These are phyloP conservation scores for Bullera alba DNA, from an alignment of 768 basidiomycete genomes.

Conservation along the genomic window DNA sequence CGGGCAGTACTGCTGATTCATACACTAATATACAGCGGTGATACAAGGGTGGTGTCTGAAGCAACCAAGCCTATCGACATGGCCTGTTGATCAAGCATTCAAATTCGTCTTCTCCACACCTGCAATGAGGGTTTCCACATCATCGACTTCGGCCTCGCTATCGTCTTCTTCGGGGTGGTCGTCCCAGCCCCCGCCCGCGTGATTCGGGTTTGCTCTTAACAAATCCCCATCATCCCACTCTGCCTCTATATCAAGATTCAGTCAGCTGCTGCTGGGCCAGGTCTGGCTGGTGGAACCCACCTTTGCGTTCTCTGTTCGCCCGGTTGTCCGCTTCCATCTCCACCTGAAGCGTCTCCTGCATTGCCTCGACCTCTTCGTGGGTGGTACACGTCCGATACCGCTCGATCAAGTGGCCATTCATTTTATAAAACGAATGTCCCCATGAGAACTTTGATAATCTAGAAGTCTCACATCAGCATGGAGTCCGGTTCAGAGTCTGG, in stretches of 20 bases:
- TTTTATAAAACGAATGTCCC: conserved; percentile 77
- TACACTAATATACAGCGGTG: no score
- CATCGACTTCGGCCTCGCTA: conserved; percentile 37
- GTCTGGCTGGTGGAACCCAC: conserved; percentile 1
- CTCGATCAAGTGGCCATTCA: conserved; percentile 68
- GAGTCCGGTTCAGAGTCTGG: not conserved
- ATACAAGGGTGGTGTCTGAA: no score
- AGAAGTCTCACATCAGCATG: not conserved
- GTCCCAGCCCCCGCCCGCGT: conserved; percentile 25
- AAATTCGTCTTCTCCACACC: conserved; percentile 18
- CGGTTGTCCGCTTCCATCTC: conserved; percentile 44
- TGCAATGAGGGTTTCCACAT: conserved; percentile 33
- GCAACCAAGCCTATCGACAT: no score
- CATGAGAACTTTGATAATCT: conserved; percentile 74
- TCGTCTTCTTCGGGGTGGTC: conserved; percentile 14
- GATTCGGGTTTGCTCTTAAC: conserved; percentile 35
- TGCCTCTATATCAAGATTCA: conserved; percentile 1
- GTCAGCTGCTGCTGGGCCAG: not conserved
- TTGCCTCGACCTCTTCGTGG: conserved; percentile 40
- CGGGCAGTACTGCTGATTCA: no score
- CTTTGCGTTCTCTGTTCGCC: conserved; percentile 17
- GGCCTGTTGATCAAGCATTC: no score
- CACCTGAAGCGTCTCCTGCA: conserved; percentile 43
- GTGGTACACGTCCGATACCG: conserved; percentile 66
- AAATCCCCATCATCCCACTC: conserved; percentile 33